Conservation (phyloP, 768 basidiomycete species). For the Auricularia auricula-judae region DNA sequence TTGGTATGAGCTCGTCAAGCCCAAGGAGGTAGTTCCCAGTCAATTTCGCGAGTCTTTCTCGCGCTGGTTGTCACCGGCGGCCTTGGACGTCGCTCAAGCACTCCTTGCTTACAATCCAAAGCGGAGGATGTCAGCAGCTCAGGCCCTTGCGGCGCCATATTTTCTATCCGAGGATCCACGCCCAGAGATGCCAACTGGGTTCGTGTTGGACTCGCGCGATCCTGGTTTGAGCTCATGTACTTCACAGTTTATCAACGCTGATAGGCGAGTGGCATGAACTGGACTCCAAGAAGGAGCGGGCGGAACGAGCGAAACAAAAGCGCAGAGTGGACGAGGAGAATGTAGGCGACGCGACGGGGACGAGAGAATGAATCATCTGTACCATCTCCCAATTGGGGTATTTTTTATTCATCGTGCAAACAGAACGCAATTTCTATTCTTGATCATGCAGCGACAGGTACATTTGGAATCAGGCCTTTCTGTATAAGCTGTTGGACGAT, state of each 20-base stretch:
- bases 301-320: slow-evolving; percentile 45
- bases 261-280: slow-evolving; percentile 98
- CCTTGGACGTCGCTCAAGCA: slow-evolving; percentile 75
- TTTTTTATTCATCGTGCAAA: background rate
- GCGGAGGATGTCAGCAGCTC: slow-evolving; percentile 60
- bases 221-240: background rate
- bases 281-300: slow-evolving; percentile 84
- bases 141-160: slow-evolving; percentile 76
- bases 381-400: background rate
- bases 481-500: slow-evolving; percentile 75
- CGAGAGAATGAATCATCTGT: background rate
- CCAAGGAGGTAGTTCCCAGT: slow-evolving; percentile 60
- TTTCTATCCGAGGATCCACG: slow-evolving; percentile 72
- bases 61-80: slow-evolving; percentile 82
- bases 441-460: background rate
- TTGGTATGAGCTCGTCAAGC: slow-evolving; percentile 98
- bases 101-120: slow-evolving; percentile 74
- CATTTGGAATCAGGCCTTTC: slow-evolving; percentile 46
- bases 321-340: slow-evolving; percentile 15
- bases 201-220: slow-evolving; percentile 20
- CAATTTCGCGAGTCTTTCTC: slow-evolving; percentile 49
- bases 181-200: slow-evolving; percentile 71
- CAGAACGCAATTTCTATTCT: background rate
- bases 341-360: background rate
- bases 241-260: slow-evolving; percentile 54